phyloP scores from a whole-genome alignment of 441 rosid genomes.

The Erodium trifolium region DNA sequence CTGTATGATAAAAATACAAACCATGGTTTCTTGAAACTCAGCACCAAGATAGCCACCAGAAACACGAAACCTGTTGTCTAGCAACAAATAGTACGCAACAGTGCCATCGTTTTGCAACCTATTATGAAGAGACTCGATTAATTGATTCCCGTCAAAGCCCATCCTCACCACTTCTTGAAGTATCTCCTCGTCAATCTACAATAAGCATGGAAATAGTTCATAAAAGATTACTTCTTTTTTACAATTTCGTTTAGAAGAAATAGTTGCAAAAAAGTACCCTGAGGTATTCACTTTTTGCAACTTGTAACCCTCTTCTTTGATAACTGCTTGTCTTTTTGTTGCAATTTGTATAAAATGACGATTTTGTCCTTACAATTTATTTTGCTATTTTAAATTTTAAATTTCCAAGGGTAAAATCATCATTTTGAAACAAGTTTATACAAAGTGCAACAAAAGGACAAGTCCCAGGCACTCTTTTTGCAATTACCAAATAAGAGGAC shows the following conservation, averaged over 20 bases:
- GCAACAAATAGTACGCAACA: constrained; percentile 75
- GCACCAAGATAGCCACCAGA: constrained; percentile 95
- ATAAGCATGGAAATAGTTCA: background rate
- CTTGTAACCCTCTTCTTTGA: too few relatives aligned
- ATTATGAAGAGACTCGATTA: constrained; percentile 72
- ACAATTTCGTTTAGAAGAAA: background rate
- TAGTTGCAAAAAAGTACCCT: too few relatives aligned
- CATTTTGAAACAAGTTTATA: too few relatives aligned
- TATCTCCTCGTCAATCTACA: constrained; percentile 92
- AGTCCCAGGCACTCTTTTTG: too few relatives aligned
- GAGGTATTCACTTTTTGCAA: too few relatives aligned
- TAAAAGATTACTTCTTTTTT: background rate
- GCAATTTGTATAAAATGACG: too few relatives aligned
- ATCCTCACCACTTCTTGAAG: constrained; percentile 75
- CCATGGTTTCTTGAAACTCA: constrained; percentile 92
- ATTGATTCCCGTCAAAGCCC: constrained; percentile 74
- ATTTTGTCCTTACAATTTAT: too few relatives aligned
- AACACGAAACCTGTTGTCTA: constrained; percentile 90
- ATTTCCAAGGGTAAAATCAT: too few relatives aligned
- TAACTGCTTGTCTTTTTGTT: too few relatives aligned
- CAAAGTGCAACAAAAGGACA: too few relatives aligned
- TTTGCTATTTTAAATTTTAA: too few relatives aligned
- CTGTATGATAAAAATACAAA: constrained; percentile 16
- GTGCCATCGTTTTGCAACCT: constrained; percentile 86
- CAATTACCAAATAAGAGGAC: too few relatives aligned